These are phyloP conservation scores for Mrakia blollopis DNA, from an alignment of 768 basidiomycete genomes.

Conservation along the genomic window DNA sequence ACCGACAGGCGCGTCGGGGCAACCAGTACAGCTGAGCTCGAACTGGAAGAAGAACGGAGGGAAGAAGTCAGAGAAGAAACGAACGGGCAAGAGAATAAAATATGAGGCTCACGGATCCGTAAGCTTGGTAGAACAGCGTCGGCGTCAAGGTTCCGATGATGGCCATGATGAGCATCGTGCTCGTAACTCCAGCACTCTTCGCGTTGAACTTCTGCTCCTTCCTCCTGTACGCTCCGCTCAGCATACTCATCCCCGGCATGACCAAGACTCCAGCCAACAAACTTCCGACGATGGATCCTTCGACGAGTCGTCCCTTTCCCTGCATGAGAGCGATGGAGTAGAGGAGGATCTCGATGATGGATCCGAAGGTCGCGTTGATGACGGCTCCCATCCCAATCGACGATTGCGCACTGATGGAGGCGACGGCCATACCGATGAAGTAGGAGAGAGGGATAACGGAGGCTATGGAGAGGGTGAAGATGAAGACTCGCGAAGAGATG, in stretches of 20 bases:
- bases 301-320: constrained; percentile 86
- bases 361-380: constrained; percentile 98
- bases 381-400: constrained; percentile 99
- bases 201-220: constrained; percentile 99
- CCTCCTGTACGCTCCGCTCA: constrained; percentile 73
- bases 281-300: constrained; percentile 93
- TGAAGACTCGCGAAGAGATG: constrained; percentile 66
- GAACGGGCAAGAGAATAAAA: background rate
- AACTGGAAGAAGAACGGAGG: constrained; percentile 32
- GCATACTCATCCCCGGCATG: constrained; percentile 97
- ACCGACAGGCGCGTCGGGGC: constrained; percentile 56
- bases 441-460: constrained; percentile 96
- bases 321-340: constrained; percentile 86
- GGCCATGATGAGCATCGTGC: constrained; percentile 99
- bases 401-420: constrained; percentile 95
- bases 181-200: constrained; percentile 97
- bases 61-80: background rate
- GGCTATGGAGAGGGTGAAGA: constrained; percentile 77
- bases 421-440: constrained; percentile 99
- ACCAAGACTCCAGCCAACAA: constrained; percentile 90
- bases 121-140: constrained; percentile 95
- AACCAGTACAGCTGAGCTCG: constrained; percentile 43
- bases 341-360: constrained; percentile 93
- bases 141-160: constrained; percentile 93
- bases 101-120: constrained; percentile 85